Evolutionary conservation across 1,139 yeast genomes (phyloP).

Genomic region (Magnusiomyces fungicola): DNA sequence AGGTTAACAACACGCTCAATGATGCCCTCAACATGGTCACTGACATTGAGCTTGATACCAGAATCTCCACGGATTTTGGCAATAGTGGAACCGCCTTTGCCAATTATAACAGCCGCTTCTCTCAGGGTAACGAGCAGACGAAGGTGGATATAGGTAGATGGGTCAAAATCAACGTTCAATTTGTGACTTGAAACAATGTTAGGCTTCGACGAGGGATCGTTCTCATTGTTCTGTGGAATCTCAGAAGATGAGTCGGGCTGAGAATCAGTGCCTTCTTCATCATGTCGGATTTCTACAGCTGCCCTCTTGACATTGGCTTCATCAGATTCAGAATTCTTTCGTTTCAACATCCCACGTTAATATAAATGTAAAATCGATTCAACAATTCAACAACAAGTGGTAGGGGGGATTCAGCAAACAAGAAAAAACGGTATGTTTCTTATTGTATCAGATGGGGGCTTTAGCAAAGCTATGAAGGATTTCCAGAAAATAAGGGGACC

Average conservation of each 20-base stretch:
- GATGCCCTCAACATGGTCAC: conserved; percentile 66
- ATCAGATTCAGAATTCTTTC: conserved; percentile 56
- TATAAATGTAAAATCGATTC: no score
- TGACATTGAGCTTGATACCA: conserved; percentile 62
- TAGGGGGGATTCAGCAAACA: background rate
- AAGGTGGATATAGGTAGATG: conserved; percentile 52
- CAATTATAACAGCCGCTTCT: conserved; percentile 70
- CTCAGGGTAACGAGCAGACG: conserved; percentile 73
- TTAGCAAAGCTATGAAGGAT: no score
- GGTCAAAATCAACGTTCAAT: conserved; percentile 8
- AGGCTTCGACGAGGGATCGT: conserved; percentile 6
- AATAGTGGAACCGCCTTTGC: conserved; percentile 70
- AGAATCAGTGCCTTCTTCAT: background rate
- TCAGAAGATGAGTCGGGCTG: background rate
- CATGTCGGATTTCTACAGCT: conserved; percentile 45
- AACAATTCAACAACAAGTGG: no score
- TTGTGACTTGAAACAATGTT: conserved; percentile 14
- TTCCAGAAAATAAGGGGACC: background rate
- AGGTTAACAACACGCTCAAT: conserved; percentile 74
- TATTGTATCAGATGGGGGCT: no score
- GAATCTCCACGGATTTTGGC: conserved; percentile 59
- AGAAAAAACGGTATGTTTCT: no score
- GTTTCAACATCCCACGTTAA: conserved; percentile 41
- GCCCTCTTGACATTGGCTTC: conserved; percentile 48
- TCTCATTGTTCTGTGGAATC: background rate